Evolutionary conservation across 306 rosid species (phyloP), one percentile per base, ranked within the genome.

Genomic region (Pterocarpus macrocarpus): DNA sequence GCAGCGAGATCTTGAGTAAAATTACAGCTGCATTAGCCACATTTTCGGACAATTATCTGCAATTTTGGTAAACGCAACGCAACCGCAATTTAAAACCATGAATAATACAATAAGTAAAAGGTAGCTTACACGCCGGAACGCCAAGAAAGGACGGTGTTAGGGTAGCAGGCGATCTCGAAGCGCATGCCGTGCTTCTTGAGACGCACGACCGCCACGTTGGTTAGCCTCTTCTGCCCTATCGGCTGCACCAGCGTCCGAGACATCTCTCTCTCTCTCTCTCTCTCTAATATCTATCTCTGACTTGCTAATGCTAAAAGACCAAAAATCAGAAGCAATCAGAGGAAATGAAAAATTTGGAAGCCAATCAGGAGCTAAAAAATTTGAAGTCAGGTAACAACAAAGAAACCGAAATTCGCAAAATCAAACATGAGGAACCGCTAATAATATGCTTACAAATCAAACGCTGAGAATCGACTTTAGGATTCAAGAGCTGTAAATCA

Each of bases 91-190:
- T 55, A 50, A 50, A 50, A 15, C 16, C 17, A 50, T 13, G 16
- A 50, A 16, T 12, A 9, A 3, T 47, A 10, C 12, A 47, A 14
- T 14, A 52, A 8, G 11, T 5, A 14, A 28, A 64, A 52, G 17
- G n/a, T n/a, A 61, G 71, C 88, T 81, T 88, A 92, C 98, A 93
- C 95, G 83, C 97, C 93, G 7, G 99, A 90, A 43, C 99, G 99
- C 99, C 99, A 95, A 15, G 99, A 86, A 65, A 95, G 99, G 58
- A 87, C 98, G 65, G 96, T 95, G 90, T 95, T 95, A 67, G 94
- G 94, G 83, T 88, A 95, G 77, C 98, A 95, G 4, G 99, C 97
- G 14, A 95, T 89, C 90, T 95, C 99, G 10, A 95, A 95, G 76
- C 99, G 98, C 38, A 30, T 84, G 44, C 99, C 97, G 1, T 68